Conservation (phyloP, 2,329 filamentous ascomycete species). For the Hymenoscyphus occultus region DNA sequence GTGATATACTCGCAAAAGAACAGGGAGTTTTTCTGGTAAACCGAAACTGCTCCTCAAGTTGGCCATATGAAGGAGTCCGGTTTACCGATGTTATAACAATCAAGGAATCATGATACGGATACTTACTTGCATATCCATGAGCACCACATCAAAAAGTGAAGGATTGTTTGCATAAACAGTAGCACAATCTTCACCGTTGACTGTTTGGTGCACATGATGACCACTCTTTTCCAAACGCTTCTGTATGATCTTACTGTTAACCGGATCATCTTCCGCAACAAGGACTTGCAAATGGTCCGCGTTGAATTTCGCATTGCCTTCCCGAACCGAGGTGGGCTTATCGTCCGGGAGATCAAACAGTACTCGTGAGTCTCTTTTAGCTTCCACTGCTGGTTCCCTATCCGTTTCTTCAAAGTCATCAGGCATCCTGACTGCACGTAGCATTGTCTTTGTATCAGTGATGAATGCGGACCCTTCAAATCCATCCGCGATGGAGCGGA, state of each 20-base stretch:
- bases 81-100: background rate
- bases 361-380: constrained; percentile 17
- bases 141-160: constrained; percentile 67
- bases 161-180: constrained; percentile 63
- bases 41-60: background rate
- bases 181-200: constrained; percentile 84
- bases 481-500: constrained; percentile 32
- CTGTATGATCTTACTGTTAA: constrained; percentile 78
- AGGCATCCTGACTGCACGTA: constrained; percentile 46
- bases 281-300: constrained; percentile 52
- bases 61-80: background rate
- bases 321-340: background rate
- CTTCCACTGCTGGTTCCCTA: background rate
- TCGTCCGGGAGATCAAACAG: constrained; percentile 24
- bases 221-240: constrained; percentile 77
- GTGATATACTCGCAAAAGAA: background rate
- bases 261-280: constrained; percentile 83
- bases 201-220: constrained; percentile 67
- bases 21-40: background rate
- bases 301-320: constrained; percentile 12
- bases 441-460: constrained; percentile 40
- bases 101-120: background rate
- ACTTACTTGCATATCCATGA: constrained; percentile 91
- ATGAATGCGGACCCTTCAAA: constrained; percentile 41
- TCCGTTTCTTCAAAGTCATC: constrained; percentile 38